A percentile compares a stretch with the other conserved stretches of the same genome.
Evolutionary conservation across 192 early-diverging fungal species (phyloP).

Genomic region (Podila minutissima): DNA sequence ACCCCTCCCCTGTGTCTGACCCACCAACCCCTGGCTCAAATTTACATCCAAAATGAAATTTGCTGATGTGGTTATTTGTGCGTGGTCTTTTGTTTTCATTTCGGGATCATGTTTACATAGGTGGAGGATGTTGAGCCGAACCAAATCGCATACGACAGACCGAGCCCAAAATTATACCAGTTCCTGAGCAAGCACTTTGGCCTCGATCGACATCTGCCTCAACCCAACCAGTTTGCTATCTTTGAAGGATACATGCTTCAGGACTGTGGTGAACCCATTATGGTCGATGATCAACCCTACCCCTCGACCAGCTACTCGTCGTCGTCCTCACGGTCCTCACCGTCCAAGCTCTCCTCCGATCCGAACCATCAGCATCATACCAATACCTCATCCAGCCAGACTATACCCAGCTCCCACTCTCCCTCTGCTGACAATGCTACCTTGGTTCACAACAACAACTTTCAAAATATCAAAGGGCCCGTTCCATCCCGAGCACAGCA

Average conservation of each 20-base stretch:
- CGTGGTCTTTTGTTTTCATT: not conserved
- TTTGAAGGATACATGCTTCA: conserved; percentile 46
- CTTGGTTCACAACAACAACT: conserved; percentile 3
- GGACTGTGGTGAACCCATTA: conserved; percentile 24
- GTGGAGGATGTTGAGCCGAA: conserved; percentile 38
- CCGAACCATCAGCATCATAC: not conserved
- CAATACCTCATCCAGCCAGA: not conserved
- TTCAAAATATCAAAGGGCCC: not conserved
- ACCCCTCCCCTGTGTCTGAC: not conserved
- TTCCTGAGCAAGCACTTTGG: conserved; percentile 52
- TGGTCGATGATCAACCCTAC: conserved; percentile 23
- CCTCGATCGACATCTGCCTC: conserved; percentile 37
- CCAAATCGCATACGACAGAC: conserved; percentile 54
- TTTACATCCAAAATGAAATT: not conserved
- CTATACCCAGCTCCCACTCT: not conserved
- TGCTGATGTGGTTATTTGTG: not conserved
- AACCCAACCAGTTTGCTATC: conserved; percentile 52
- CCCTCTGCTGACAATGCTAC: not conserved
- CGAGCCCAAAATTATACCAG: conserved; percentile 41
- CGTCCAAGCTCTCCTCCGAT: not conserved
- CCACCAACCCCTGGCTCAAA: not conserved
- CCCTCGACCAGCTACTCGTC: not conserved
- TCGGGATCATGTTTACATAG: conserved; percentile 3
- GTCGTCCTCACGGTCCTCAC: not conserved
- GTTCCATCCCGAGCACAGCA: conserved; percentile 17